Evolutionary conservation across 148 eudicot genomes (phyloP).

Genomic region (Cornus controversa): DNA sequence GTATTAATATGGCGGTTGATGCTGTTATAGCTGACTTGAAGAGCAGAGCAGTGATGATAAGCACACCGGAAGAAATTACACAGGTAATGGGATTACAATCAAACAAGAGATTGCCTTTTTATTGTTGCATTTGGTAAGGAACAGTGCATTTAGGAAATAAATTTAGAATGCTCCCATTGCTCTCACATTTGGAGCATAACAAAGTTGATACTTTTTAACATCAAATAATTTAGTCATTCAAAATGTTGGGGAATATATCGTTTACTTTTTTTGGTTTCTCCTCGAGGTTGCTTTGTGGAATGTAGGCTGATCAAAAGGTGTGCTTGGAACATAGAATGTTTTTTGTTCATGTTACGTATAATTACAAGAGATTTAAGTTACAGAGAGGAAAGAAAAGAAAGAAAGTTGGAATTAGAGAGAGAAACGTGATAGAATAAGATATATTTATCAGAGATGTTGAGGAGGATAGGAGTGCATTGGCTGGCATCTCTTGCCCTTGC

Average conservation of each 20-base stretch:
- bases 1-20: constrained; percentile 85
- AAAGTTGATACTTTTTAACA: not conserved
- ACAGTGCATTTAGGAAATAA: not conserved
- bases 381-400: too few relatives aligned
- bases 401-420: too few relatives aligned
- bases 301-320: not conserved
- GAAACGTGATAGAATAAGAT: too few relatives aligned
- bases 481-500: too few relatives aligned
- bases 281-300: not conserved
- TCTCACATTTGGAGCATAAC: not conserved
- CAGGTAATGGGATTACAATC: constrained; percentile 52
- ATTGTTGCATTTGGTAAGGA: not conserved
- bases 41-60: constrained; percentile 82
- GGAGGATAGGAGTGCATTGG: too few relatives aligned
- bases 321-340: too few relatives aligned
- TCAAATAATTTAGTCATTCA: not conserved
- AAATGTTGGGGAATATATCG: not conserved
- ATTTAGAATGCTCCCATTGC: not conserved
- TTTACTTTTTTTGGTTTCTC: not conserved
- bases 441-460: too few relatives aligned
- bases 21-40: constrained; percentile 79
- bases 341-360: too few relatives aligned
- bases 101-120: not conserved
- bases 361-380: too few relatives aligned
- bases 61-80: constrained; percentile 92